Base-by-base conservation (phyloP, 2,329 filamentous ascomycete genomes). In the Bertia moriformis region DNA sequence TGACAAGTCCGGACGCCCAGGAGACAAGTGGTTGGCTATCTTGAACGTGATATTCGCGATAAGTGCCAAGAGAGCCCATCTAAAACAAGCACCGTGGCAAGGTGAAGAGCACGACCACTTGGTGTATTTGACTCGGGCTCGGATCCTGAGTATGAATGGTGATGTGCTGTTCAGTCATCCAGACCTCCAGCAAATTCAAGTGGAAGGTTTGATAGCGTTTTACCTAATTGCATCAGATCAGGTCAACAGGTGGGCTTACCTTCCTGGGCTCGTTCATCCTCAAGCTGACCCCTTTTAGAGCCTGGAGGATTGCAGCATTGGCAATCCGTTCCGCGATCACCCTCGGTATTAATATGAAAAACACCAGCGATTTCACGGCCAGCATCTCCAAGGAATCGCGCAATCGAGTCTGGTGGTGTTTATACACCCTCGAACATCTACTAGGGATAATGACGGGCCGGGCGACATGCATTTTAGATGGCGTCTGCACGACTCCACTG, bases 21-120 rank as follows among this genome's bases (percentile, higher is more conserved):
- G 38, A 41, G 46, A 24, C 24, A 49, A 52, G 18, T 61, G 57
- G 59, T 50, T 53, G 18, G 51, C 53, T 4, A 55, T 57, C 14
- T 38, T 62, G 30, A 61, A 63, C 38, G 24, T 61, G 14, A 50
- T 62, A 2, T 60, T 62, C 40, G 60, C 59, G 14, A 57, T 63
- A 27, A 59, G 55, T 5, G 50, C 59, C 14, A 49, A 51, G 18
- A 54, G 56, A 41, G 51, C 51, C 13, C 48, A 55, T 41, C 47
- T 57, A 30, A 49, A 44, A 3, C 42, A 49, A 38, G 48, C 49
- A 3, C 43, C 50, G 1, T 49, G 48, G 47, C 44, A 39, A 17
- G 47, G 44, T 14, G 46, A 52, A 39, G 48, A 51, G n/a, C 44
- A 47, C 17, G 55, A 59, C 29, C 56, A 61, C 45, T 17, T 54